Evolutionary conservation across 2,329 filamentous ascomycete species (phyloP).

Genomic region (Arthrobotrys musiformis): DNA sequence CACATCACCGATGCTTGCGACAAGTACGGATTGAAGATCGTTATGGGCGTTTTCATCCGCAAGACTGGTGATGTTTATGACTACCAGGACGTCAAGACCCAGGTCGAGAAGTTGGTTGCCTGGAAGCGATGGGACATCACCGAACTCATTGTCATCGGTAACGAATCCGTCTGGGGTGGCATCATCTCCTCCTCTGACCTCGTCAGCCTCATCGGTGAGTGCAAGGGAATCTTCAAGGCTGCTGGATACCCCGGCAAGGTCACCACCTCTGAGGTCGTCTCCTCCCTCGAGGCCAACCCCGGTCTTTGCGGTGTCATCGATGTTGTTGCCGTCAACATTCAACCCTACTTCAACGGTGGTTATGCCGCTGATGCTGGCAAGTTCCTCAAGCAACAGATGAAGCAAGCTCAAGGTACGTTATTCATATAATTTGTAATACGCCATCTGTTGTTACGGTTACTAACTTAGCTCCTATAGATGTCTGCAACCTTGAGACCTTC

Average conservation of each 20-base stretch:
- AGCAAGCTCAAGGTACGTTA: slow-evolving; percentile 70
- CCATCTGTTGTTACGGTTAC: too few species aligned
- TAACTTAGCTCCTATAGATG: slow-evolving; percentile 45
- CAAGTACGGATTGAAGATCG: slow-evolving; percentile 77
- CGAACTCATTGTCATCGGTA: slow-evolving; percentile 84
- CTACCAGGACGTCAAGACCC: slow-evolving; percentile 70
- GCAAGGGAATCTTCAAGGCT: slow-evolving; percentile 71
- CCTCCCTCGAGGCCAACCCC: slow-evolving; percentile 75
- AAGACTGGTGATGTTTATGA: slow-evolving; percentile 65
- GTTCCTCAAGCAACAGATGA: slow-evolving; percentile 80
- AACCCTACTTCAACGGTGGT: slow-evolving; percentile 89
- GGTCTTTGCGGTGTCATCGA: slow-evolving; percentile 79
- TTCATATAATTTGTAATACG: too few species aligned
- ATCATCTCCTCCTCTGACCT: slow-evolving; percentile 74
- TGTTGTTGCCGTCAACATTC: slow-evolving; percentile 84
- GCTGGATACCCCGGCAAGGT: slow-evolving; percentile 78
- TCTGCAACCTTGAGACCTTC: slow-evolving; percentile 80
- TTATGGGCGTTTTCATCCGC: slow-evolving; percentile 88
- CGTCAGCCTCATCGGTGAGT: slow-evolving; percentile 74
- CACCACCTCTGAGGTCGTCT: slow-evolving; percentile 88
- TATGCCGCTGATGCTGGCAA: slow-evolving; percentile 75
- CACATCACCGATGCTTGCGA: slow-evolving; percentile 77
- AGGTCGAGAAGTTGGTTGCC: slow-evolving; percentile 76
- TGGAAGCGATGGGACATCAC: slow-evolving; percentile 82
- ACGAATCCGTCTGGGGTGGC: slow-evolving; percentile 85